Conservation (phyloP, 345 rosid species). For the Brassica juncea region DNA sequence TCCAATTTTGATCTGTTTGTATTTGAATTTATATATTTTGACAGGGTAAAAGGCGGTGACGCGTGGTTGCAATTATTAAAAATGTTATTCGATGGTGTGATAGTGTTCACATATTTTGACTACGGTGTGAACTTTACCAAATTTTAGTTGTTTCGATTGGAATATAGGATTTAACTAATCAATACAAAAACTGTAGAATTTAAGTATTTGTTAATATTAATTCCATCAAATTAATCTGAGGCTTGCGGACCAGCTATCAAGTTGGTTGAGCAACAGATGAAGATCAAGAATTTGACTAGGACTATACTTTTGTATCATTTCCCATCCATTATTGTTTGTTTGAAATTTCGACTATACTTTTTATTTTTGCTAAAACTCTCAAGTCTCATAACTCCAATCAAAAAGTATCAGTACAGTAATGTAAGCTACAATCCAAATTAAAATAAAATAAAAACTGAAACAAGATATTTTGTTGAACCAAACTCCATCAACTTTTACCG, state of each 20-base stretch:
- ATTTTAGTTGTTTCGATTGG: not conserved
- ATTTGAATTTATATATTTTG: slow-evolving; percentile 11
- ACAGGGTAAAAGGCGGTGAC: slow-evolving; percentile 16
- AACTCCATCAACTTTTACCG: not conserved
- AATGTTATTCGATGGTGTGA: slow-evolving; percentile 3
- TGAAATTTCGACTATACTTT: not conserved
- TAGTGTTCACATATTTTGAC: slow-evolving; percentile 29
- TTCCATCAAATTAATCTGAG: not conserved
- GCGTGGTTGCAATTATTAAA: slow-evolving; percentile 17
- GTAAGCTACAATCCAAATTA: not conserved
- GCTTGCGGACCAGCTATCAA: slow-evolving; percentile 2
- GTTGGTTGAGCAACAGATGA: not conserved
- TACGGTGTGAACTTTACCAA: not conserved
- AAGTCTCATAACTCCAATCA: not conserved
- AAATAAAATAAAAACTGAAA: not conserved
- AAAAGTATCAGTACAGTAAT: not conserved
- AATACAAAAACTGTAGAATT: not conserved
- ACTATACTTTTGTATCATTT: not conserved
- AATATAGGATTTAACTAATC: not conserved
- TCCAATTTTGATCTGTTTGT: slow-evolving; percentile 8
- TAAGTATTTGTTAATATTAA: not conserved
- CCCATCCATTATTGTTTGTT: not conserved
- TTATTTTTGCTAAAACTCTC: not conserved
- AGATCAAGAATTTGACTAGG: not conserved
- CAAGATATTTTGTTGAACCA: not conserved